These are phyloP conservation scores for Aspergillus leporis DNA, from an alignment of 495 filamentous ascomycete genomes.

Conservation along the genomic window DNA sequence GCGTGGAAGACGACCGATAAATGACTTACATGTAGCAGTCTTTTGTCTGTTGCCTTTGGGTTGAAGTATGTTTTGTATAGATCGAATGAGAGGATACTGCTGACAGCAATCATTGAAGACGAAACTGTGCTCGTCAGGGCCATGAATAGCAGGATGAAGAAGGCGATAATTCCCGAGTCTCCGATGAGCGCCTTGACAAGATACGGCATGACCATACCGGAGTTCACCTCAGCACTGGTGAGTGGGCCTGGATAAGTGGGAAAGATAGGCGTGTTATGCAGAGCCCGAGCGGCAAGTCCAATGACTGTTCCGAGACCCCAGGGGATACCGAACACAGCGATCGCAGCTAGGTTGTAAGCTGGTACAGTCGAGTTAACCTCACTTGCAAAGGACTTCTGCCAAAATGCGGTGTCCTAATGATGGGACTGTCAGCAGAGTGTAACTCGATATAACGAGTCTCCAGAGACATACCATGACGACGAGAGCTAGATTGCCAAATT, in stretches of 20 bases:
- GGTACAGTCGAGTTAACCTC: conserved; percentile 44
- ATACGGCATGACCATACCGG: conserved; percentile 50
- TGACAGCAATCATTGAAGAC: conserved; percentile 49
- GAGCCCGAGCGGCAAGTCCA: conserved; percentile 46
- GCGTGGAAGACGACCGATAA: conserved; percentile 39
- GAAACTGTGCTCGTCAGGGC: conserved; percentile 51
- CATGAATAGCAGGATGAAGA: conserved; percentile 57
- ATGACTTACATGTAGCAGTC: conserved; percentile 38
- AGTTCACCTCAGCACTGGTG: conserved; percentile 40
- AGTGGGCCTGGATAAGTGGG: conserved; percentile 52
- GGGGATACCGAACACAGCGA: conserved; percentile 50
- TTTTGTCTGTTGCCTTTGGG: conserved; percentile 34
- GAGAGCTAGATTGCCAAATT: conserved; percentile 51
- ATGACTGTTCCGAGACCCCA: conserved; percentile 53
- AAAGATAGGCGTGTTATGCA: conserved; percentile 48
- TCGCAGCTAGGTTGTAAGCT: conserved; percentile 45
- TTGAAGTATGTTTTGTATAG: conserved; percentile 58
- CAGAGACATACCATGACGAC: conserved; percentile 46
- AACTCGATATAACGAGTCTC: neutral
- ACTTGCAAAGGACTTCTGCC: conserved; percentile 52
- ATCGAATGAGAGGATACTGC: conserved; percentile 46
- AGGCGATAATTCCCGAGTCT: conserved; percentile 45
- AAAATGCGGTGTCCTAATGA: conserved; percentile 50
- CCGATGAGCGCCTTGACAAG: conserved; percentile 51
- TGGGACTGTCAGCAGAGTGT: neutral